Evolutionary conservation across 495 filamentous ascomycete species (phyloP), one percentile per base, ranked within the genome.

Genomic region (Pyrenula aspistea): DNA sequence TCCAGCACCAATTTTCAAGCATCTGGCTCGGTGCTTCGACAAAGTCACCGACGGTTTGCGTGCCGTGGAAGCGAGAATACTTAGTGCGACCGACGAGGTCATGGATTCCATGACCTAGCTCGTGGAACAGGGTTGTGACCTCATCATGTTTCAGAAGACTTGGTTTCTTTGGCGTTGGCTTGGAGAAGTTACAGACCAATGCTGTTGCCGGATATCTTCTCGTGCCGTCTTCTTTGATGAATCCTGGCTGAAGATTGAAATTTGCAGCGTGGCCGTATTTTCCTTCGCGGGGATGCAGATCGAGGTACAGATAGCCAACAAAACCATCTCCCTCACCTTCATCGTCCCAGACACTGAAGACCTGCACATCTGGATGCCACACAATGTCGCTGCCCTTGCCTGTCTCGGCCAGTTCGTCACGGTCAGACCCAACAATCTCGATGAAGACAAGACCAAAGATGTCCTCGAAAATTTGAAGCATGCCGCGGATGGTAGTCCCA

Each of bases 401-500:
- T 10, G 77, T 73, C 2, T 79, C 68, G 19, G 80, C 74, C 23
- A 87, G 63, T 15, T 69, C 62, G 20, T 78, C 72, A 11, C 84
- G 75, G 58, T 84, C 81, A 54, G 78, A 71, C 49, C 79, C 82
- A 19, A 70, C 69, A 52, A 97, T 76, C 73, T 96, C 84, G 23
- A 97, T 85, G 63, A 98, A 97, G 15, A 84, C 86, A 10, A 98
- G 74, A 22, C 93, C 93, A 61, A 98, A 95, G 0, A 98, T 77
- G 66, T 89, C 76, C 70, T 97, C 92, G 61, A 98, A 97, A 62
- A 96, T 95, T 63, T 83, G 75, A 55, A 98, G 81, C 94, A 97
- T 98, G 56, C 88, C 89, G 24, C 79, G 74, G 53, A 98, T 87
- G 1, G 89, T 94, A 2, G 82, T 83, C 61, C 83, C 79, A 22